phyloP scores from a whole-genome alignment of 108 stramenopile species.

The Cyclotella atomus region DNA sequence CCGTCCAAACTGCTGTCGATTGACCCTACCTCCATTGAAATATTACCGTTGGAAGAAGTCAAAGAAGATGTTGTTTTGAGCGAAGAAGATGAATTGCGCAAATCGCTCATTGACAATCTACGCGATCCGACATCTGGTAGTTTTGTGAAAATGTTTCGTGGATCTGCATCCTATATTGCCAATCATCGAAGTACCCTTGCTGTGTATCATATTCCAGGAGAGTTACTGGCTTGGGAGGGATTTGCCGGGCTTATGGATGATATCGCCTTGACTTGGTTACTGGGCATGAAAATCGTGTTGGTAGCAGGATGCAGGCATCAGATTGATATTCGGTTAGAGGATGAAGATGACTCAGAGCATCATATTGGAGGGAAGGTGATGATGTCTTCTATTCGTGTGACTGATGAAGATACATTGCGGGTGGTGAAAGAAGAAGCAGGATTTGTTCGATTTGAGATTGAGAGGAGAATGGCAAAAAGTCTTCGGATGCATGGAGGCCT shows the following conservation, averaged over 20 bases:
- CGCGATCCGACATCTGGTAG: conserved; percentile 15
- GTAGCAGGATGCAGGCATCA: conserved; percentile 86
- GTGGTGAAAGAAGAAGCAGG: conserved; percentile 95
- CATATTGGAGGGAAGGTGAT: conserved; percentile 46
- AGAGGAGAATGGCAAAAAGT: conserved; percentile 84
- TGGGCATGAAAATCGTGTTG: conserved; percentile 91
- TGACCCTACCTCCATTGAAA: conserved; percentile 46
- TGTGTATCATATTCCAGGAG: conserved; percentile 94
- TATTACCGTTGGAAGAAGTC: conserved; percentile 35
- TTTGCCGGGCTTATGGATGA: conserved; percentile 92
- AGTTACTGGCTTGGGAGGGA: conserved; percentile 59
- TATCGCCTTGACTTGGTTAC: conserved; percentile 87
- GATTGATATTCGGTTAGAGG: conserved; percentile 66
- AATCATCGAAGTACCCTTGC: conserved; percentile 88
- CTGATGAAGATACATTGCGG: conserved; percentile 80
- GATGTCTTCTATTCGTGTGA: conserved; percentile 80
- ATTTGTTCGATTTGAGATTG: conserved; percentile 95
- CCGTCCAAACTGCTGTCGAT: conserved; percentile 33
- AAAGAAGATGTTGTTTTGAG: conserved; percentile 7
- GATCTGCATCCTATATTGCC: conserved; percentile 94
- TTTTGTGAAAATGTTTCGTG: conserved; percentile 94
- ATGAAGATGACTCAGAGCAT: conserved; percentile 24
- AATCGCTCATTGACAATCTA: neutral
- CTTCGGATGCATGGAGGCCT: conserved; percentile 66
- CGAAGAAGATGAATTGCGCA: neutral